phyloP scores from a whole-genome alignment of 495 filamentous ascomycete species.

The Penicillium malachiteum region DNA sequence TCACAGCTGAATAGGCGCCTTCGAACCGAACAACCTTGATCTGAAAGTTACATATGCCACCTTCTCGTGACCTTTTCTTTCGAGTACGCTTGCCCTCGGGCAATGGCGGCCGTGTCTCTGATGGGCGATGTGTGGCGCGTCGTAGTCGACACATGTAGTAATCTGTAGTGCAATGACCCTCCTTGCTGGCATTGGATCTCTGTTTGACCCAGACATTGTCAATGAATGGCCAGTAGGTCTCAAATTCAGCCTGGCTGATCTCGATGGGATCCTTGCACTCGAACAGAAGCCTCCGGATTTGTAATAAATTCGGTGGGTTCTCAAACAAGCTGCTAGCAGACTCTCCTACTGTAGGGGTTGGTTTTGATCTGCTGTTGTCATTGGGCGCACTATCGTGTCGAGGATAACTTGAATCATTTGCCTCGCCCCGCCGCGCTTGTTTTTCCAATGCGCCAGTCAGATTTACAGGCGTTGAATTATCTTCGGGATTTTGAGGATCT shows the following conservation, averaged over 20 bases:
- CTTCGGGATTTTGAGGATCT: constrained; percentile 4
- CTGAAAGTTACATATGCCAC: constrained; percentile 51
- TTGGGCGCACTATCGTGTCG: not conserved
- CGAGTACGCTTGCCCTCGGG: constrained; percentile 52
- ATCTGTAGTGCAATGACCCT: constrained; percentile 49
- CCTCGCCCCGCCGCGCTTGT: constrained; percentile 18
- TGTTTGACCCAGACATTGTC: constrained; percentile 57
- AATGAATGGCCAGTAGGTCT: constrained; percentile 55
- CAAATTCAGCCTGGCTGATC: constrained; percentile 50
- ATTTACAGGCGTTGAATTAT: constrained; percentile 18
- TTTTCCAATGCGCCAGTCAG: constrained; percentile 25
- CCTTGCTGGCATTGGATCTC: constrained; percentile 49
- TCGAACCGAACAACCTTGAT: constrained; percentile 52
- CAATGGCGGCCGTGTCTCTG: constrained; percentile 40
- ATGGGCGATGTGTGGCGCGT: constrained; percentile 41
- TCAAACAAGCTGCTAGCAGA: constrained; percentile 30
- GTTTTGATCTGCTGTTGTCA: not conserved
- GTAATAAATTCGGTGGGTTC: constrained; percentile 47
- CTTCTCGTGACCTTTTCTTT: constrained; percentile 51
- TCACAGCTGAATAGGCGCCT: constrained; percentile 46
- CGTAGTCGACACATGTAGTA: constrained; percentile 54
- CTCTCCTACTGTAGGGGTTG: constrained; percentile 1
- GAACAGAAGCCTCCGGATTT: constrained; percentile 48
- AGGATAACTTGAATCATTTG: not conserved
- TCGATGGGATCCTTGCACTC: constrained; percentile 54